A percentile compares a stretch with the other conserved stretches of the same genome.
Evolutionary conservation across 495 filamentous ascomycete species (phyloP).

Genomic region (Arthonia radiata): DNA sequence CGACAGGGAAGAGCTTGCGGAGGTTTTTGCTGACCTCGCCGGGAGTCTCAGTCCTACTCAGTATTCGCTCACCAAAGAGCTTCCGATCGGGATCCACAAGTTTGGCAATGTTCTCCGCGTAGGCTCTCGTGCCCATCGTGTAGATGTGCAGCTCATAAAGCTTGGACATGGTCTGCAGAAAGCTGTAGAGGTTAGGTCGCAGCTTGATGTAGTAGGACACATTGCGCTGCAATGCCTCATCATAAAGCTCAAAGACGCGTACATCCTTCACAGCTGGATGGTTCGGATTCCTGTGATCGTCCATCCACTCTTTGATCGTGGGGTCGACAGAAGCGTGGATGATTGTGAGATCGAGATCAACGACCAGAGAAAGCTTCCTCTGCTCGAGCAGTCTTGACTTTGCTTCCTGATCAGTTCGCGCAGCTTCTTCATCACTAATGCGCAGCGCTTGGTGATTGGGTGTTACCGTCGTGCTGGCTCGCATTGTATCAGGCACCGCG

Average conservation of each 20-base stretch:
- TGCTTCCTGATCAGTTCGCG: conserved; percentile 56
- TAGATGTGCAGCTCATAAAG: conserved; percentile 94
- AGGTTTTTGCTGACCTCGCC: conserved; percentile 75
- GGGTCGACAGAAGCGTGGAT: conserved; percentile 96
- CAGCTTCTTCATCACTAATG: conserved; percentile 38
- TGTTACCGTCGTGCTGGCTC: conserved; percentile 77
- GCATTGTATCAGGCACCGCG: conserved; percentile 34
- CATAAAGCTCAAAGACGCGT: conserved; percentile 57
- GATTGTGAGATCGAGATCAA: conserved; percentile 94
- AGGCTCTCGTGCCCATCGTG: conserved; percentile 93
- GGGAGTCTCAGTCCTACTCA: conserved; percentile 89
- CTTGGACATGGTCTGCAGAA: conserved; percentile 52
- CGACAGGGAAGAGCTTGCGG: conserved; percentile 78
- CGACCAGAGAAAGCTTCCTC: conserved; percentile 72
- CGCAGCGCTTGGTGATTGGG: conserved; percentile 70
- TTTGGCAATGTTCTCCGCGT: conserved; percentile 72
- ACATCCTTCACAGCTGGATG: conserved; percentile 77
- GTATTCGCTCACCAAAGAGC: conserved; percentile 79
- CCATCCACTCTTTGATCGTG: conserved; percentile 86
- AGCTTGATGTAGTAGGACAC: conserved; percentile 97
- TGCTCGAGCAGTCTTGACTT: conserved; percentile 57
- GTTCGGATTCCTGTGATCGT: conserved; percentile 70
- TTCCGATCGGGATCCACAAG: conserved; percentile 79
- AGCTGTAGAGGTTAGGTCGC: conserved; percentile 70
- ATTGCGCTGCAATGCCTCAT: conserved; percentile 45